phyloP scores from a whole-genome alignment of 495 filamentous ascomycete genomes.

The Achaetomiella virescens region DNA sequence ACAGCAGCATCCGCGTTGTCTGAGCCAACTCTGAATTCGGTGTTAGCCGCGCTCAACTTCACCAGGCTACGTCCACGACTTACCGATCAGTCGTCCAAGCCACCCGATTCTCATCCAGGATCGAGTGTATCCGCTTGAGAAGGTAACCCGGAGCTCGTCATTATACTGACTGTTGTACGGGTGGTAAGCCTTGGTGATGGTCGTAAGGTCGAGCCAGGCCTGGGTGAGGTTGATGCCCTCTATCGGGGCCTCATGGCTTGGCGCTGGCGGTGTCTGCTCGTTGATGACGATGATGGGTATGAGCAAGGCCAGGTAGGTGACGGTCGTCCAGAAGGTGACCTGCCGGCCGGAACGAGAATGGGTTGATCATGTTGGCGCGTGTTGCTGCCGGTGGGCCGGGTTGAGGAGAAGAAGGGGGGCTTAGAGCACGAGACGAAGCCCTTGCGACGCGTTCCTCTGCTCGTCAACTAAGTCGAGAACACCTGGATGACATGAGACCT shows the following conservation, averaged over 20 bases:
- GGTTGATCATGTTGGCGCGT: conserved; percentile 32
- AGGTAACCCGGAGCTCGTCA: conserved; percentile 73
- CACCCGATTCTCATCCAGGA: conserved; percentile 53
- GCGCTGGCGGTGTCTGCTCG: conserved; percentile 64
- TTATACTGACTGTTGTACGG: conserved; percentile 83
- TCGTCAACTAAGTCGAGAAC: not conserved
- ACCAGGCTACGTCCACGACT: conserved; percentile 10
- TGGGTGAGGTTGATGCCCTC: conserved; percentile 63
- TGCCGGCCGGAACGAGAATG: conserved; percentile 52
- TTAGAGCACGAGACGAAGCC: not conserved
- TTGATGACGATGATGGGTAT: conserved; percentile 68
- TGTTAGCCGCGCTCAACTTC: not conserved
- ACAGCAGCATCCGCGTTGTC: conserved; percentile 30
- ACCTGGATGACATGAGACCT: too few species aligned
- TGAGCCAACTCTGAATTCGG: conserved; percentile 2
- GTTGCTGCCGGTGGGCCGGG: not conserved
- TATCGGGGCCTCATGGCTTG: conserved; percentile 39
- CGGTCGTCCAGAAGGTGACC: conserved; percentile 64
- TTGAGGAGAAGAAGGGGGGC: not conserved
- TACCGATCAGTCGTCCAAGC: conserved; percentile 26
- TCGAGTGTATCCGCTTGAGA: conserved; percentile 61
- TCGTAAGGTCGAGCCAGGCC: conserved; percentile 80
- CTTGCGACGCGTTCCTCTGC: not conserved
- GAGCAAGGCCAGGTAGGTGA: conserved; percentile 63
- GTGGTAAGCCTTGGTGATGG: conserved; percentile 69